Evolutionary conservation across 2,329 filamentous ascomycete genomes (phyloP).

Genomic region (Exophiala xenobiotica): DNA sequence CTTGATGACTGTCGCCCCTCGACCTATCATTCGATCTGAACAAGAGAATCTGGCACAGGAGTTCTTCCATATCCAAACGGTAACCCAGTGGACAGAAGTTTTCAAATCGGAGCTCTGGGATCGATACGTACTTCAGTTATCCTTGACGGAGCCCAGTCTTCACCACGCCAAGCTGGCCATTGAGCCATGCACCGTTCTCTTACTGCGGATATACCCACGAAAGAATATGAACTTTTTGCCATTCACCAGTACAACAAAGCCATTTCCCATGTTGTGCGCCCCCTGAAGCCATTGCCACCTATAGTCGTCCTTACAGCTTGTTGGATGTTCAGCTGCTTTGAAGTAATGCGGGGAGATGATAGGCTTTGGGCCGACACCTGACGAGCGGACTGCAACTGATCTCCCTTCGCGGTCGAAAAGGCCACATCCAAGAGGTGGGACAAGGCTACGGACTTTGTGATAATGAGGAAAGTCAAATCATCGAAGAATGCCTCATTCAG

Average conservation of each 20-base stretch:
- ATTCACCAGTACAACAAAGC: constrained; percentile 2
- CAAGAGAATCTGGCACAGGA: neutral
- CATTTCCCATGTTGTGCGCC: neutral
- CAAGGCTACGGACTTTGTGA: neutral
- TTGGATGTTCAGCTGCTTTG: neutral
- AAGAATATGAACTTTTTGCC: neutral
- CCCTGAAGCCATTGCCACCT: neutral
- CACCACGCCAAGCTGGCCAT: neutral
- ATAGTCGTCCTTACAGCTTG: neutral
- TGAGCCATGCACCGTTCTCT: neutral
- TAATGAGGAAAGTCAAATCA: neutral
- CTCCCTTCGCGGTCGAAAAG: neutral
- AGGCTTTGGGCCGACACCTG: too few species aligned
- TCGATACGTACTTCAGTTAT: neutral
- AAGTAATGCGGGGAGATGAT: neutral
- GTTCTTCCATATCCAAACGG: neutral
- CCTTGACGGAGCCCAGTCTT: neutral
- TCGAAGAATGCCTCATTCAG: neutral
- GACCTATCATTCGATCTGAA: neutral
- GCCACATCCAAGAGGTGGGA: neutral
- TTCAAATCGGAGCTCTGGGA: constrained; percentile 1
- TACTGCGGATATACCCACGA: neutral
- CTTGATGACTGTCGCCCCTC: neutral
- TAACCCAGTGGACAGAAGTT: neutral
- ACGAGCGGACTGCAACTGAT: neutral